These are phyloP conservation scores for Colletotrichum phormii DNA, from an alignment of 2,329 filamentous ascomycete species.

Conservation along the genomic window DNA sequence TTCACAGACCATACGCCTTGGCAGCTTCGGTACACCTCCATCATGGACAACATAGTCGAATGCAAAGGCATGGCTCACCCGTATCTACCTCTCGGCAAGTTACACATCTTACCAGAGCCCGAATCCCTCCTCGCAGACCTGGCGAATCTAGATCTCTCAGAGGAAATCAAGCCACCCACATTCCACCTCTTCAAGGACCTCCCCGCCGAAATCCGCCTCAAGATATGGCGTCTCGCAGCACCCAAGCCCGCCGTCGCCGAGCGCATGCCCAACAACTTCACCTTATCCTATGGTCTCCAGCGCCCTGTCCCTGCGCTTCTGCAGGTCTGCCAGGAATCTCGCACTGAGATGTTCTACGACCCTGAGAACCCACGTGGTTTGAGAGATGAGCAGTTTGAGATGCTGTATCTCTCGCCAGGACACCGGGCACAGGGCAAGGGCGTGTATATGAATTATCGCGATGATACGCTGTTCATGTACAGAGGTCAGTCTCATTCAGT, in stretches of 20 bases:
- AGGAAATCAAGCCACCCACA: not conserved
- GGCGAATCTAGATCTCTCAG: not conserved
- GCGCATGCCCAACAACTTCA: conserved; percentile 8
- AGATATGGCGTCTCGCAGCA: conserved; percentile 18
- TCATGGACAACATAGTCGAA: no score
- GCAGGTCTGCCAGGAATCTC: conserved; percentile 18
- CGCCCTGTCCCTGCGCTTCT: conserved; percentile 14
- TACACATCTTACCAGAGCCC: no score
- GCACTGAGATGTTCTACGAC: conserved; percentile 2
- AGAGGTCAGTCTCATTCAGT: conserved; percentile 10
- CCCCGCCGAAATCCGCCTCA: conserved; percentile 13
- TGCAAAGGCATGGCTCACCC: no score
- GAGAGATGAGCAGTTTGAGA: not conserved
- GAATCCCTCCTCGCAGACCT: not conserved
- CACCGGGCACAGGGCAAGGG: not conserved
- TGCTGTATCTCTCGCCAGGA: not conserved
- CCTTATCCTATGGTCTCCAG: conserved; percentile 4
- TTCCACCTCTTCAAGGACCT: conserved; percentile 20
- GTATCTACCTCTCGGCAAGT: no score
- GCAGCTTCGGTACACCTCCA: not conserved
- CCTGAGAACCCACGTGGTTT: not conserved
- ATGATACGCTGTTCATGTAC: conserved; percentile 20
- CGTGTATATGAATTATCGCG: conserved; percentile 8
- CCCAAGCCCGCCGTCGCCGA: conserved; percentile 3
- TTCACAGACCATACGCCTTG: not conserved